Evolutionary conservation across 2,329 filamentous ascomycete species (phyloP).

Genomic region (Fonsecaea monophora): DNA sequence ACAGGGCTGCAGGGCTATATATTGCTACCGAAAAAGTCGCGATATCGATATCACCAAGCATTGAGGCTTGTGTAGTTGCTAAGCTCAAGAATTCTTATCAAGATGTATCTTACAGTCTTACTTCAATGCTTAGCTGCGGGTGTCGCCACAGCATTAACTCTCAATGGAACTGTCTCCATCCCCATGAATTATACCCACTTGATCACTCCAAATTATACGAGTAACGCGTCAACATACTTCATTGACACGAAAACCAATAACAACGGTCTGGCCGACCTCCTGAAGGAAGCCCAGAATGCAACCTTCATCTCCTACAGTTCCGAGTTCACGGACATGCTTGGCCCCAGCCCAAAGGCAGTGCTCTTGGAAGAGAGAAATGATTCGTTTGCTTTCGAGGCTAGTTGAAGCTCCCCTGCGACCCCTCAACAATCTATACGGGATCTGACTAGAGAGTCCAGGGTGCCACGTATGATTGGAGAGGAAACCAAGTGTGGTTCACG

Average conservation of each 20-base stretch:
- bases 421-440: not conserved
- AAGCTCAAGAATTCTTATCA: not conserved
- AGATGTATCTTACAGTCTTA: not conserved
- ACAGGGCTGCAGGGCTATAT: not conserved
- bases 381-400: conserved; percentile 1
- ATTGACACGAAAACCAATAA: not conserved
- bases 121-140: conserved; percentile 5
- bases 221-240: not conserved
- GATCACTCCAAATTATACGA: not conserved
- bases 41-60: not conserved
- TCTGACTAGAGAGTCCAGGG: not conserved
- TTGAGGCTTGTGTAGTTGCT: not conserved
- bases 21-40: not conserved
- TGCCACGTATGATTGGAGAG: not conserved
- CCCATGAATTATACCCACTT: not conserved
- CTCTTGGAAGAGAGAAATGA: not conserved
- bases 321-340: not conserved
- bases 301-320: conserved; percentile 1
- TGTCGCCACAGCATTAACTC: not conserved
- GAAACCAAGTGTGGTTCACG: not conserved
- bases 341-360: not conserved
- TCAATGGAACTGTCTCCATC: not conserved
- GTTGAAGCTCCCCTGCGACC: not conserved
- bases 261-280: not conserved
- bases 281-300: not conserved